Evolutionary conservation across 306 rosid species (phyloP), one percentile per base, ranked within the genome.

Genomic region (Vigna unguiculata): DNA sequence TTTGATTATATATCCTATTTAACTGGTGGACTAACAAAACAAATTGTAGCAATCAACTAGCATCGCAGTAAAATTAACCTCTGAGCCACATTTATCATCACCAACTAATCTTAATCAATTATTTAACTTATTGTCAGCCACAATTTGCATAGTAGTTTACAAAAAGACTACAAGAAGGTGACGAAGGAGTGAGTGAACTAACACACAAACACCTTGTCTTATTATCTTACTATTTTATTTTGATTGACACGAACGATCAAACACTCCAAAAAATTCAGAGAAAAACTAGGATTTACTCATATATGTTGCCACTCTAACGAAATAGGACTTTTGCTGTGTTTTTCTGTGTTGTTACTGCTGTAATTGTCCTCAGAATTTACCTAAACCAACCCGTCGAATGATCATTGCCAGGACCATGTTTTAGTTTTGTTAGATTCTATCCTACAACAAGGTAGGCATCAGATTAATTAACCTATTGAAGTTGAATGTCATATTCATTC

Each of bases 401-500:
- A 11, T 43, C 5, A 43, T 43, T 13, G 48, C 48, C 3, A 43
- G 48, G 1, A 43, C 5, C 16, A 43, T 4, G 3, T 43, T 43
- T 3, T 41, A 3, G 3, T 41, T 41, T 2, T 41, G 3, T 30
- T 30, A 30, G 4, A 9, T 46, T 1, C 0, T 49, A 7, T n/a
- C 21, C 55, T 30, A 2, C 60, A 55, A 22, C 10, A 14, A 3
- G 65, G 11, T 59, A 59, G 59, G 28, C 15, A 19, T 53, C 13
- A n/a, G 24, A 54, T 12, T 55, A 59, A 59, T 12, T 55, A 59
- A 59, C 15, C 40, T 14, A 41, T 25, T 25, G 10, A 59, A 13
- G 40, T 55, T 55, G 62, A 22, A 55, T 55, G 65, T 59, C 20
- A 58, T 7, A 55, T 58, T 25, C 65, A 58, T 40, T 1, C 43